Evolutionary conservation across 2,329 filamentous ascomycete genomes (phyloP).

Genomic region (Aureobasidium melanogenum): DNA sequence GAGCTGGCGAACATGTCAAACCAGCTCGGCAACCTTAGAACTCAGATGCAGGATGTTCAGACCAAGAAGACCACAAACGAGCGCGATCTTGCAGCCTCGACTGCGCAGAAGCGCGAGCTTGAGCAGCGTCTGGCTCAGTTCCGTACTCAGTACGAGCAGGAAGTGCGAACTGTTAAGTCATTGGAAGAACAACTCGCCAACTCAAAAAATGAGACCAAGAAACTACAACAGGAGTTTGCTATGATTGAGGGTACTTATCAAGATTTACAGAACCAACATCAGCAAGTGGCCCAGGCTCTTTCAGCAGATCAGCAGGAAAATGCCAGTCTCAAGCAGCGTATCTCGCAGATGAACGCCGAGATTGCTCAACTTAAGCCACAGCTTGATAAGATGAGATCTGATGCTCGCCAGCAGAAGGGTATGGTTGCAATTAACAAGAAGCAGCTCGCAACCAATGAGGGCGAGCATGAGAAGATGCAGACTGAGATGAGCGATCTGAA

Average conservation of each 20-base stretch:
- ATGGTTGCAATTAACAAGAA: slow-evolving; percentile 98
- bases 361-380: slow-evolving; percentile 78
- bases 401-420: slow-evolving; percentile 91
- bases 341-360: slow-evolving; percentile 72
- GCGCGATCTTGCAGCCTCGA: slow-evolving; percentile 71
- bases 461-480: slow-evolving; percentile 80
- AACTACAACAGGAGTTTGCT: slow-evolving; percentile 74
- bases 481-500: slow-evolving; percentile 62
- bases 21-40: slow-evolving; percentile 82
- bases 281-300: slow-evolving; percentile 62
- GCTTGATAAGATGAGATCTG: slow-evolving; percentile 85
- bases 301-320: slow-evolving; percentile 89
- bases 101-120: slow-evolving; percentile 83
- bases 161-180: slow-evolving; percentile 75
- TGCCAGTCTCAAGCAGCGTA: slow-evolving; percentile 72
- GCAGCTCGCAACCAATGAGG: slow-evolving; percentile 81
- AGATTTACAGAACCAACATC: slow-evolving; percentile 75
- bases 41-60: slow-evolving; percentile 90
- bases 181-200: slow-evolving; percentile 73
- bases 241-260: slow-evolving; percentile 72
- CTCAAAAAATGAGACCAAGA: slow-evolving; percentile 72
- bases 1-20: slow-evolving; percentile 95
- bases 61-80: slow-evolving; percentile 70
- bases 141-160: slow-evolving; percentile 82
- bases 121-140: slow-evolving; percentile 82